Evolutionary conservation across 2,329 filamentous ascomycete genomes (phyloP), one percentile per base, ranked within the genome.

Genomic region (Paraconiothyrium sp.): DNA sequence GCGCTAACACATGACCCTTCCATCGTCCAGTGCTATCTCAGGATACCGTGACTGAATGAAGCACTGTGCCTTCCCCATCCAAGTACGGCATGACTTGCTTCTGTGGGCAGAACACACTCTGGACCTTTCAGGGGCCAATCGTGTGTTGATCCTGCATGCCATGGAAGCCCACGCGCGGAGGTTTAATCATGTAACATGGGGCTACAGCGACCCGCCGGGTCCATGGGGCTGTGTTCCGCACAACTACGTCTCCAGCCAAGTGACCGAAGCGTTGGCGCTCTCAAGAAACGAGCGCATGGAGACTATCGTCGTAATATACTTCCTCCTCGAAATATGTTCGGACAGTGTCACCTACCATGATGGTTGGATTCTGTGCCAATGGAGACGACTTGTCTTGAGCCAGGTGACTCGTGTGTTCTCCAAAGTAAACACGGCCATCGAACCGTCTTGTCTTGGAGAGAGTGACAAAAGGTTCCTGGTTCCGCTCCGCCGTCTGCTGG

Each of bases 351-450:
- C 78, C 78, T 32, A 80, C 77, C 44, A 58, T 70, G 62, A 80
- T 78, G n/a, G 77, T 78, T 56, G 77, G 73, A 62, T 75, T 72
- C 58, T 78, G 77, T 49, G 63, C 72, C 39, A 67, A 52, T 34
- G 67, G 66, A 22, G 69, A 71, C 37, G 57, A 60, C 24, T 71
- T 67, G 27, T 65, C 61, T 60, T 70, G 62, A 20, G 71, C 68
- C 24, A 82, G 65, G 68, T 84, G 76, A 61, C 81, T 81, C 39
- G 84, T 83, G 79, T 99, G 94, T 61, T 91, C 88, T 4, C 95
- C 95, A 81, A 99, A 99, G 68, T 91, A 91, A 2, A 97, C 90
- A 78, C 93, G 93, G 1, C 93, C 92, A 55, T 92, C 89, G 65
- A 92, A 89, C 59, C 92, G 87, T 68, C 95, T 87, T 11, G 92